Base-by-base conservation (phyloP, 1,284 basidiomycete genomes). In the Heterobasidion annosum region DNA sequence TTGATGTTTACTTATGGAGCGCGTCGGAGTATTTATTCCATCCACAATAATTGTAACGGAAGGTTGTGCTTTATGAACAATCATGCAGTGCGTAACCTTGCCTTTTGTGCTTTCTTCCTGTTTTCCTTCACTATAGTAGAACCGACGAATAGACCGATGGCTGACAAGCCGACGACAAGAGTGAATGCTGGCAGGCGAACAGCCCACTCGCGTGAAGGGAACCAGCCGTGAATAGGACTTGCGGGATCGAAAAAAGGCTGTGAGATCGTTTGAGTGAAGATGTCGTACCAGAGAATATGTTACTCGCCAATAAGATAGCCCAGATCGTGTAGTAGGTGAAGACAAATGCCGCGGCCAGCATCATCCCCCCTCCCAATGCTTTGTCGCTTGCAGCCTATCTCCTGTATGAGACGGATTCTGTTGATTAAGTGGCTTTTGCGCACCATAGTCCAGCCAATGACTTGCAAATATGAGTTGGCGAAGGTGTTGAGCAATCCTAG, bases 291-390 rank as follows among this genome's bases (percentile, higher is more conserved):
- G 48, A 34, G 15, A 44, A 12, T n/a, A 19, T 43, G 37, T 40
- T 8, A 75, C 82, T 62, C 63, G 94, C 94, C 53, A 94, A 77
- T 44, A 97, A 72, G 50, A 97, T 75, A 8, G 93, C 86, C 93
- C 94, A 97, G 45, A 79, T 78, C 3, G 93, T 94, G 70, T 97
- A 98, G 69, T 97, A 97, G 18, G 79, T 71, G 71, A 96, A 96
- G 47, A 91, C 82, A 54, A 83, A 70, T 3, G 80, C 78, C 34
- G 92, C 89, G 58, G 80, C 76, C 60, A 89, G 72, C 65, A 97
- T 82, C 88, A 95, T 90, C 33, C 73, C 64, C 50, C 85, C 82
- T 54, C 93, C 93, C 18, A 93, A 73, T 48, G 79, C 71, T 72
- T 89, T 93, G 70, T 96, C 93, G 58, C 84, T 91, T 56, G 81